phyloP scores from a whole-genome alignment of 2,329 filamentous ascomycete species.

The Cladophialophora immunda region DNA sequence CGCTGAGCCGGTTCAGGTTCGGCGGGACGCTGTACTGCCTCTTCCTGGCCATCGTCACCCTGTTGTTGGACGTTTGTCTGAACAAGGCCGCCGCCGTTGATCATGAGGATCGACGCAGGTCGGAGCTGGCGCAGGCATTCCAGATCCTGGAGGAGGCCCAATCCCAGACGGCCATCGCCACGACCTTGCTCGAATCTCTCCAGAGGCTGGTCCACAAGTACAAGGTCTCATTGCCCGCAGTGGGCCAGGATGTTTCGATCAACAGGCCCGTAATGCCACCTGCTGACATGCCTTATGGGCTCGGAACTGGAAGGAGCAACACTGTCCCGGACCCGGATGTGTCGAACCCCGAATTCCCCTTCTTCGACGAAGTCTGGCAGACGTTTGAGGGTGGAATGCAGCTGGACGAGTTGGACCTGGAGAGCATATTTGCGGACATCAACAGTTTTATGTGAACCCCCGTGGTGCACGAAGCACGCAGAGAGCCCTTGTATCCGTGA shows the following conservation, averaged over 20 bases:
- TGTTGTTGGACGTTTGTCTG: constrained; percentile 51
- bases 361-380: constrained; percentile 38
- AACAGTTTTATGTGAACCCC: background rate
- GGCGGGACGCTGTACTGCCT: constrained; percentile 46
- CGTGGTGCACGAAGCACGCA: too few relatives aligned
- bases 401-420: constrained; percentile 21
- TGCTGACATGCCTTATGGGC: background rate
- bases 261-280: background rate
- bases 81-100: constrained; percentile 44
- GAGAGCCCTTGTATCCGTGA: too few relatives aligned
- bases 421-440: background rate
- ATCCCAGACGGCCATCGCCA: constrained; percentile 44
- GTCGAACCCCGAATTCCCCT: constrained; percentile 30
- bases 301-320: constrained; percentile 30
- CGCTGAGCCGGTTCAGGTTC: constrained; percentile 41
- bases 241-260: background rate
- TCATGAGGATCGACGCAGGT: constrained; percentile 45
- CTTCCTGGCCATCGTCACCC: constrained; percentile 49
- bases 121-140: constrained; percentile 50
- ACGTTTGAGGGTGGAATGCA: constrained; percentile 39
- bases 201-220: constrained; percentile 48
- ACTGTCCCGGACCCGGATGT: constrained; percentile 29
- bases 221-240: constrained; percentile 27
- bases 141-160: constrained; percentile 49
- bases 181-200: constrained; percentile 48